A percentile compares a stretch with the other conserved stretches of the same genome.
phyloP scores from a whole-genome alignment of 108 stramenopile genomes.

The Conticribra weissflogii region DNA sequence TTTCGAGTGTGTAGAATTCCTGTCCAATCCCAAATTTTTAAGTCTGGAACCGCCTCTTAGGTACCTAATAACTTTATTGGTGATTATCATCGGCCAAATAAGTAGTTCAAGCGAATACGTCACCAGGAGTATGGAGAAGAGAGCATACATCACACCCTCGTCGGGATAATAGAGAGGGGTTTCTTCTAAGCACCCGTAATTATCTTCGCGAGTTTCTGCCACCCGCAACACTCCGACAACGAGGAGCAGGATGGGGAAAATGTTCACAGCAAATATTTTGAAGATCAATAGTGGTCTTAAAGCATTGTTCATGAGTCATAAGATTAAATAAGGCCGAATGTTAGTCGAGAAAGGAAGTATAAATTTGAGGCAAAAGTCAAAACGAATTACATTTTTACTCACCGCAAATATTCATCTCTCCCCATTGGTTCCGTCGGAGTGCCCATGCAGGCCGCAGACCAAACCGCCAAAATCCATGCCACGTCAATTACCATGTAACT shows the following conservation, averaged over 20 bases:
- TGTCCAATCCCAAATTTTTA: background rate
- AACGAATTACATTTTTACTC: background rate
- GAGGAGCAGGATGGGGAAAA: conserved; percentile 1
- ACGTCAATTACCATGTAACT: conserved; percentile 6
- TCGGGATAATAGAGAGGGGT: background rate
- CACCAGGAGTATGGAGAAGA: background rate
- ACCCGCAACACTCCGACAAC: background rate
- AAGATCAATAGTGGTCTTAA: background rate
- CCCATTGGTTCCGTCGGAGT: conserved; percentile 13
- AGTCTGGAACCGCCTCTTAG: conserved; percentile 2
- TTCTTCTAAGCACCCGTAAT: conserved; percentile 4
- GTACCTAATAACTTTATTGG: background rate
- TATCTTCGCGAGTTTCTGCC: background rate
- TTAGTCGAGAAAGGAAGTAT: background rate
- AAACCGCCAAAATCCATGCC: conserved; percentile 8
- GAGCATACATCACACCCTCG: background rate
- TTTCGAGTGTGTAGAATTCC: conserved; percentile 25
- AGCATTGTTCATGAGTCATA: background rate
- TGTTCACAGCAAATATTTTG: background rate
- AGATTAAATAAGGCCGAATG: background rate
- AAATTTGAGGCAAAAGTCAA: background rate
- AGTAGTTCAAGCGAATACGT: conserved; percentile 6
- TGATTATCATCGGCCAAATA: background rate
- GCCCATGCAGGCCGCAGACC: conserved; percentile 7
- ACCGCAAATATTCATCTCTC: conserved; percentile 1